phyloP scores from a whole-genome alignment of 2,329 filamentous ascomycete species.

The Ophiostoma ips region DNA sequence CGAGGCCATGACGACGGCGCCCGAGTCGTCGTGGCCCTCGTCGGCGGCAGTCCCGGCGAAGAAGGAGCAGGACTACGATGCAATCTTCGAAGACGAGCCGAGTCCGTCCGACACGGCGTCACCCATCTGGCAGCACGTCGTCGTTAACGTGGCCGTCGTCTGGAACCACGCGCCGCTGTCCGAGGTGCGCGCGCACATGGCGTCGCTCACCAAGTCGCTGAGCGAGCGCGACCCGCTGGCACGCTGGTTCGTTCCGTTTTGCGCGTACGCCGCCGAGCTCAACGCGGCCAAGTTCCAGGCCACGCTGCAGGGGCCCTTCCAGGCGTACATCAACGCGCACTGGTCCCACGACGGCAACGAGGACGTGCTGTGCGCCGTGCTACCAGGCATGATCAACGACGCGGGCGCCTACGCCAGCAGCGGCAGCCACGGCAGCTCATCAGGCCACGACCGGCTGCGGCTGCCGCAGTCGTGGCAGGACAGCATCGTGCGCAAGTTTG shows the following conservation, averaged over 20 bases:
- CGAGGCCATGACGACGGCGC: slow-evolving; percentile 22
- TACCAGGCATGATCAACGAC: slow-evolving; percentile 49
- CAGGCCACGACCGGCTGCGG: slow-evolving; percentile 34
- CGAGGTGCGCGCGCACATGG: slow-evolving; percentile 56
- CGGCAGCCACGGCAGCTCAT: too few species aligned
- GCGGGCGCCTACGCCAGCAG: slow-evolving; percentile 34
- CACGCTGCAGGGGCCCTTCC: slow-evolving; percentile 67
- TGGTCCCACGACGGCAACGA: slow-evolving; percentile 57
- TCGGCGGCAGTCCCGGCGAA: background rate
- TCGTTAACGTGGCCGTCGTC: slow-evolving; percentile 48
- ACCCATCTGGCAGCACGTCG: slow-evolving; percentile 41
- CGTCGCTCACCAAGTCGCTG: slow-evolving; percentile 49
- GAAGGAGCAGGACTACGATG: background rate
- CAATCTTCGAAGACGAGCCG: background rate
- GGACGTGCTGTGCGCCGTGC: slow-evolving; percentile 51
- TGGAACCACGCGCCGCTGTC: slow-evolving; percentile 71
- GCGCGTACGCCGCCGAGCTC: slow-evolving; percentile 63
- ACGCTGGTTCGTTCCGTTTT: slow-evolving; percentile 70
- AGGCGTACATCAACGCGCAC: slow-evolving; percentile 64
- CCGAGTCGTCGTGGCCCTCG: background rate
- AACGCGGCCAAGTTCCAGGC: slow-evolving; percentile 61
- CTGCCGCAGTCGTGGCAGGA: slow-evolving; percentile 59
- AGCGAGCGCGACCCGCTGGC: slow-evolving; percentile 52
- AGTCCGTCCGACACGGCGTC: slow-evolving; percentile 15
- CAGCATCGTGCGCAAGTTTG: slow-evolving; percentile 57